Percentiles rank a stretch among this genome's conserved stretches.
phyloP scores from a whole-genome alignment of 495 filamentous ascomycete genomes.

The Aspergillus diversus region DNA sequence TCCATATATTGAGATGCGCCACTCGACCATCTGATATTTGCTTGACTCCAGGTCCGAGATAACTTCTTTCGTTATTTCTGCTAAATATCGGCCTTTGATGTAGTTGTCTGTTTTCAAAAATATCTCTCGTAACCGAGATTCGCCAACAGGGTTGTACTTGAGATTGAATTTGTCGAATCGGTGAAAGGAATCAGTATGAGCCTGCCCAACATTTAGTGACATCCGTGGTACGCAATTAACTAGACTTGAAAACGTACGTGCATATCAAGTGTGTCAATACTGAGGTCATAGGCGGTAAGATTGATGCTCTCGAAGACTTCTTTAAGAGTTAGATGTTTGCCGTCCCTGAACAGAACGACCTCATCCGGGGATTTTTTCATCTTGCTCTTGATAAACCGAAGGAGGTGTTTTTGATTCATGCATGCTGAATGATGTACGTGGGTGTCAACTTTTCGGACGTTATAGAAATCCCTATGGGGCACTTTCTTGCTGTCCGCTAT shows the following conservation, averaged over 20 bases:
- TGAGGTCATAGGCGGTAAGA: constrained; percentile 93
- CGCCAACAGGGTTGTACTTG: constrained; percentile 97
- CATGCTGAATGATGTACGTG: constrained; percentile 99
- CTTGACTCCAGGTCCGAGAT: constrained; percentile 97
- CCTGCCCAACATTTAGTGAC: constrained; percentile 50
- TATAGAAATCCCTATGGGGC: constrained; percentile 97
- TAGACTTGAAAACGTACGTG: constrained; percentile 63
- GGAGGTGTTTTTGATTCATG: constrained; percentile 98
- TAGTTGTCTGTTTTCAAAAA: constrained; percentile 99
- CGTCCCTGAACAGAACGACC: constrained; percentile 89
- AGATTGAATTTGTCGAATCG: constrained; percentile 99
- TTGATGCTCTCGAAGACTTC: constrained; percentile 98
- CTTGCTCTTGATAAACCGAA: constrained; percentile 98
- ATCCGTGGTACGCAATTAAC: not conserved
- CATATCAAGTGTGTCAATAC: constrained; percentile 99
- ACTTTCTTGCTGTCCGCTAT: constrained; percentile 97
- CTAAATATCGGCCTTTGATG: constrained; percentile 92
- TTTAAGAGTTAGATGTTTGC: constrained; percentile 84
- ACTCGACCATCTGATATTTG: constrained; percentile 99
- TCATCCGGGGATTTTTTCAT: constrained; percentile 98
- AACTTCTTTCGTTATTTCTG: constrained; percentile 96
- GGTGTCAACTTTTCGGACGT: constrained; percentile 97
- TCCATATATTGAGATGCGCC: constrained; percentile 97
- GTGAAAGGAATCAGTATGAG: constrained; percentile 97
- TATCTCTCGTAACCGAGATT: constrained; percentile 91